phyloP scores from a whole-genome alignment of 1,139 yeast genomes.

The Suhomyces maxii region DNA sequence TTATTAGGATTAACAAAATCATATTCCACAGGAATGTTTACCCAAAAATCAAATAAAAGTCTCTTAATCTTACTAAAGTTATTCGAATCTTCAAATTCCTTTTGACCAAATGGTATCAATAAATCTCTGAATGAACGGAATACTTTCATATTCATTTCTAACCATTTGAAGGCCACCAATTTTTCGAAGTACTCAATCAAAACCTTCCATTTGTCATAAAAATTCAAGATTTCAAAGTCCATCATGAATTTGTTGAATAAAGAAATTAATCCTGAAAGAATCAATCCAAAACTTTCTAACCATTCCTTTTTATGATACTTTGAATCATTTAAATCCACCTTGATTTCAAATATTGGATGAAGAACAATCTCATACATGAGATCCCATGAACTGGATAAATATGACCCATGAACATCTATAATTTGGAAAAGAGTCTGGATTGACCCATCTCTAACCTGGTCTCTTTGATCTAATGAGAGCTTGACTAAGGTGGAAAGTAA shows the following conservation, averaged over 20 bases:
- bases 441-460: slow-evolving; percentile 87
- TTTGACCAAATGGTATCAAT: slow-evolving; percentile 23
- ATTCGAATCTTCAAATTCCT: not conserved
- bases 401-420: slow-evolving; percentile 71
- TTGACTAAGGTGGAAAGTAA: slow-evolving; percentile 60
- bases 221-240: slow-evolving; percentile 22
- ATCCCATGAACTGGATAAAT: slow-evolving; percentile 55
- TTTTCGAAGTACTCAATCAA: slow-evolving; percentile 49
- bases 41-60: slow-evolving; percentile 64
- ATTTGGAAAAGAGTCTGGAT: slow-evolving; percentile 85
- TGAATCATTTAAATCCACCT: slow-evolving; percentile 14
- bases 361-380: slow-evolving; percentile 55
- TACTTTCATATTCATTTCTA: slow-evolving; percentile 50
- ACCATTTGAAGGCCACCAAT: slow-evolving; percentile 40
- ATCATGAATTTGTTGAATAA: slow-evolving; percentile 48
- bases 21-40: slow-evolving; percentile 55
- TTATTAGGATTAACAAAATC: slow-evolving; percentile 53
- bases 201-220: slow-evolving; percentile 42
- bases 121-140: slow-evolving; percentile 54
- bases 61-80: slow-evolving; percentile 31
- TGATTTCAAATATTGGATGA: slow-evolving; percentile 26
- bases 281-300: slow-evolving; percentile 57
- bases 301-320: slow-evolving; percentile 37
- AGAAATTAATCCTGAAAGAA: slow-evolving; percentile 59
- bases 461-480: slow-evolving; percentile 62